These are phyloP conservation scores for Umbelopsis sp. DNA, from an alignment of 192 early-diverging fungal species.

Conservation along the genomic window DNA sequence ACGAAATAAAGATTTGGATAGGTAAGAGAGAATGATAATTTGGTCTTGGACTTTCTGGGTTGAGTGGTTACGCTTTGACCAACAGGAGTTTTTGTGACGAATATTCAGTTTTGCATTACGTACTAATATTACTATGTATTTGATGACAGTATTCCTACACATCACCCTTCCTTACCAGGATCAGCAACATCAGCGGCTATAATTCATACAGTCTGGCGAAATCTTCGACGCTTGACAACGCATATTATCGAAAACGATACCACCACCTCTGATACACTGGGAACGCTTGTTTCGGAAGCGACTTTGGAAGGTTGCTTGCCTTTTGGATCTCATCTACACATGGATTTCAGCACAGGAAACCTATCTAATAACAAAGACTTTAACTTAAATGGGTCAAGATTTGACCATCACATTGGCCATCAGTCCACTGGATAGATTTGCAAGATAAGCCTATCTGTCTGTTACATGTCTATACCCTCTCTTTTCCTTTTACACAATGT, in stretches of 20 bases:
- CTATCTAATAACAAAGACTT: conserved; percentile 1
- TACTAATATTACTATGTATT: background rate
- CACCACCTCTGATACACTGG: conserved; percentile 35
- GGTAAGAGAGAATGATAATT: background rate
- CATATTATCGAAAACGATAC: conserved; percentile 43
- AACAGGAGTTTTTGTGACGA: conserved; percentile 11
- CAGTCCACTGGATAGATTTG: background rate
- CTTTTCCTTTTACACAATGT: background rate
- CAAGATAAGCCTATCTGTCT: background rate
- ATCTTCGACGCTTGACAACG: conserved; percentile 35
- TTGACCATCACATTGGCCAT: background rate
- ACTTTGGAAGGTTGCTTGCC: conserved; percentile 40
- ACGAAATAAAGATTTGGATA: conserved; percentile 25
- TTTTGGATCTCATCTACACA: conserved; percentile 41
- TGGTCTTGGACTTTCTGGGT: background rate
- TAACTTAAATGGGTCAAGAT: background rate
- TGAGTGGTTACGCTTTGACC: background rate
- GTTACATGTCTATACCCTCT: too few relatives aligned
- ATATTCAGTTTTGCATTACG: background rate
- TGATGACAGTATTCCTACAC: conserved; percentile 35
- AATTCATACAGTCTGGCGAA: conserved; percentile 32
- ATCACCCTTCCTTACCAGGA: conserved; percentile 37
- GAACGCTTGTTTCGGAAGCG: conserved; percentile 36
- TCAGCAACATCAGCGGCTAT: conserved; percentile 36
- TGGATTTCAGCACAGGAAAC: conserved; percentile 31